Conservation (phyloP, 2,329 filamentous ascomycete species). For the Talaromyces sp. region DNA sequence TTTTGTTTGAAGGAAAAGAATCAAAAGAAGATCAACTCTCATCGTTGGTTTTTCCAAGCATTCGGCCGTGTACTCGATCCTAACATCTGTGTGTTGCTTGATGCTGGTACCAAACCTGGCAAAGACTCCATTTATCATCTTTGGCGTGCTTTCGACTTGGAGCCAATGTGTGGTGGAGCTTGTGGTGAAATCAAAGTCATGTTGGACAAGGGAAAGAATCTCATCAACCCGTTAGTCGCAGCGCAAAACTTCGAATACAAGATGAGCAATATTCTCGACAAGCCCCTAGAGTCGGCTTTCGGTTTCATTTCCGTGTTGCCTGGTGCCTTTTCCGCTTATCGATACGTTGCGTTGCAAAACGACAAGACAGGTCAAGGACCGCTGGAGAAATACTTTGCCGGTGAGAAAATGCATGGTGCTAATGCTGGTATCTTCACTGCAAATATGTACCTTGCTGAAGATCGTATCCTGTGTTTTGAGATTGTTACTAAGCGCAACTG, state of each 20-base stretch:
- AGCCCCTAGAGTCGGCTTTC: slow-evolving; percentile 93
- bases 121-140: slow-evolving; percentile 94
- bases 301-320: slow-evolving; percentile 96
- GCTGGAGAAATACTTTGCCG: slow-evolving; percentile 93
- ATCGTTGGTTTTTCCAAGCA: slow-evolving; percentile 98
- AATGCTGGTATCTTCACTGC: slow-evolving; percentile 96
- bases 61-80: slow-evolving; percentile 90
- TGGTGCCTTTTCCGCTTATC: slow-evolving; percentile 97
- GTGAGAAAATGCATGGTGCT: slow-evolving; percentile 90
- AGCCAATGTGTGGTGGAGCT: slow-evolving; percentile 95
- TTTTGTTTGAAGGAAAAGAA: slow-evolving; percentile 99
- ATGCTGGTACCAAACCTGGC: slow-evolving; percentile 92
- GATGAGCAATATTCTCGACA: slow-evolving; percentile 99
- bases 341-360: slow-evolving; percentile 90
- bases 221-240: slow-evolving; percentile 89
- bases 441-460: slow-evolving; percentile 61
- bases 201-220: slow-evolving; percentile 79
- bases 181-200: slow-evolving; percentile 99
- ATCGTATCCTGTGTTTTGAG: slow-evolving; percentile 60
- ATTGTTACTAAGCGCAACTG: slow-evolving; percentile 96
- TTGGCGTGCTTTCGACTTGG: slow-evolving; percentile 97
- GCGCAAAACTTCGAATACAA: slow-evolving; percentile 99
- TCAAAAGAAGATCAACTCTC: slow-evolving; percentile 99
- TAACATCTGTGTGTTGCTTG: slow-evolving; percentile 93
- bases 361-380: slow-evolving; percentile 93